A percentile compares a stretch with the other conserved stretches of the same genome.
Evolutionary conservation across 768 basidiomycete species (phyloP).

Genomic region (Cystobasidium onofrii): DNA sequence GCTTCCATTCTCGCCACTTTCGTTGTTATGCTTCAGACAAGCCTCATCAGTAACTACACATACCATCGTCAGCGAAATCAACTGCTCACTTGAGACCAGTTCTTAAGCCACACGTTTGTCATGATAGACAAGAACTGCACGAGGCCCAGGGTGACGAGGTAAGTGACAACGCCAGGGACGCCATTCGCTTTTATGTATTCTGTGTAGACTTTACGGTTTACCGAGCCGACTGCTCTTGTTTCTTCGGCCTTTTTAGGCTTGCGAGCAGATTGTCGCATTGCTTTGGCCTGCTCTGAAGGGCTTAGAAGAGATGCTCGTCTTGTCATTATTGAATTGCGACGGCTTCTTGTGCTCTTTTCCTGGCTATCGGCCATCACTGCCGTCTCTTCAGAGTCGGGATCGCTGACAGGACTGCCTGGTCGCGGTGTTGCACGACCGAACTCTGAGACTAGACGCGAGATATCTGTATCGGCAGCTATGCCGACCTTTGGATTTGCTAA

Average conservation of each 20-base stretch:
- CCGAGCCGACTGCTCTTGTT: constrained; percentile 45
- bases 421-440: constrained; percentile 49
- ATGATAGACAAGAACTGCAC: constrained; percentile 45
- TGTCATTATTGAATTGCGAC: constrained; percentile 34
- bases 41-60: too few relatives aligned
- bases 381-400: constrained; percentile 35
- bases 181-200: constrained; percentile 45
- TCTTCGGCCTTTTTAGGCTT: constrained; percentile 40
- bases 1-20: constrained; percentile 35
- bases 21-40: constrained; percentile 23
- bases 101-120: constrained; percentile 41
- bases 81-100: constrained; percentile 34
- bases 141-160: constrained; percentile 43
- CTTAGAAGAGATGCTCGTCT: constrained; percentile 44
- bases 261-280: constrained; percentile 34
- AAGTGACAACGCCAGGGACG: constrained; percentile 36
- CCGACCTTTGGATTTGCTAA: constrained; percentile 46
- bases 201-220: constrained; percentile 47
- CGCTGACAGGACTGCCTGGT: constrained; percentile 24
- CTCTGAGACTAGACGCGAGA: constrained; percentile 52
- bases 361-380: constrained; percentile 42
- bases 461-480: constrained; percentile 42
- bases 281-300: constrained; percentile 36
- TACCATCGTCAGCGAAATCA: background rate
- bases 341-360: constrained; percentile 40